A percentile compares a stretch with the other conserved stretches of the same genome.
These are phyloP conservation scores for Pichia kluyveri DNA, from an alignment of 805 yeast genomes.

Conservation along the genomic window DNA sequence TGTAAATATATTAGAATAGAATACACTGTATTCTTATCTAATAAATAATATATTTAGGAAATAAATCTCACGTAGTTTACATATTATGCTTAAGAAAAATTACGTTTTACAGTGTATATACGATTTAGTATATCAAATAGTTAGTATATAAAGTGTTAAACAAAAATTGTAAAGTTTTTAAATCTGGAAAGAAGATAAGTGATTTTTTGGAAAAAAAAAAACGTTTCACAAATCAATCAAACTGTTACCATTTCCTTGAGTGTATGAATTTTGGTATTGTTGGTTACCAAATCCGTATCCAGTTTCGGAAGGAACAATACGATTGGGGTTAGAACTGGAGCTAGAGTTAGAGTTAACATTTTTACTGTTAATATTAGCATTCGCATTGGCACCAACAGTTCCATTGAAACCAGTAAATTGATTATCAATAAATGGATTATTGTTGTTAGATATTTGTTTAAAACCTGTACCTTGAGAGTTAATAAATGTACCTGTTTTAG, in stretches of 20 bases:
- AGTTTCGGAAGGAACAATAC: slow-evolving; percentile 72
- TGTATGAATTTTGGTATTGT: slow-evolving; percentile 23
- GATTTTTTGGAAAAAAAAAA: not conserved
- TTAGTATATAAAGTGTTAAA: too few relatives aligned
- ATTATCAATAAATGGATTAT: slow-evolving; percentile 50
- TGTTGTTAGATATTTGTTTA: slow-evolving; percentile 40
- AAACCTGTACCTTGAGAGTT: slow-evolving; percentile 86
- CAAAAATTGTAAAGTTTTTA: too few relatives aligned
- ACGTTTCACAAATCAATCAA: slow-evolving; percentile 22
- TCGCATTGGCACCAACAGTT: not conserved
- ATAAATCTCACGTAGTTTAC: too few relatives aligned
- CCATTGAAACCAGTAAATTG: slow-evolving; percentile 58
- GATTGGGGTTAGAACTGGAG: slow-evolving; percentile 25
- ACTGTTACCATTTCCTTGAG: slow-evolving; percentile 20
- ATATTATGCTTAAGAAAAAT: too few relatives aligned
- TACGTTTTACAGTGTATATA: too few relatives aligned
- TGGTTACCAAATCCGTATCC: slow-evolving; percentile 94
- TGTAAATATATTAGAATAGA: too few relatives aligned
- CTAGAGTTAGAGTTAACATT: slow-evolving; percentile 13
- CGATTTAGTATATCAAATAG: too few relatives aligned
- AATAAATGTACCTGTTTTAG: slow-evolving; percentile 69
- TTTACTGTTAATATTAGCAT: not conserved
- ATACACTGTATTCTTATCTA: too few relatives aligned
- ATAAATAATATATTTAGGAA: too few relatives aligned
- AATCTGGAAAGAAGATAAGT: too few relatives aligned